Percentiles rank a stretch among this genome's conserved stretches.
phyloP scores from a whole-genome alignment of 305 asterid species.

The Fraxinus nigra region DNA sequence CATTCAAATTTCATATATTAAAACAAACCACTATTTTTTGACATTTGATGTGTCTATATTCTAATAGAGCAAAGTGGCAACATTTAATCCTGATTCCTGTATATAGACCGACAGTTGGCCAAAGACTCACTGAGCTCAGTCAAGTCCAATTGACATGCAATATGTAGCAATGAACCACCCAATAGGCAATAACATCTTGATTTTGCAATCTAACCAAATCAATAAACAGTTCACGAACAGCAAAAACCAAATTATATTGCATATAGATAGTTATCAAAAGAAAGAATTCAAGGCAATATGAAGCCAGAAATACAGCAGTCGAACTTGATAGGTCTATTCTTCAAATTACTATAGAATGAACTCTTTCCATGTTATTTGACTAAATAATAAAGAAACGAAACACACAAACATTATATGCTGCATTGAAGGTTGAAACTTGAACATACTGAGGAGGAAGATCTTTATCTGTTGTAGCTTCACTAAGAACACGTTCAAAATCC shows the following conservation, averaged over 20 bases:
- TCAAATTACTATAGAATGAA: neutral
- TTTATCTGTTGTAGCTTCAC: constrained; percentile 87
- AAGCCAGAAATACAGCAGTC: neutral
- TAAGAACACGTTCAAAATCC: constrained; percentile 90
- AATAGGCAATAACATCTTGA: neutral
- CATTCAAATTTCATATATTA: neutral
- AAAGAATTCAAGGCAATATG: neutral
- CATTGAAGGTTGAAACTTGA: constrained; percentile 13
- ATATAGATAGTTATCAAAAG: neutral
- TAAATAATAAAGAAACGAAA: constrained; percentile 7
- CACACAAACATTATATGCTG: neutral
- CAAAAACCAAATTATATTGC: neutral
- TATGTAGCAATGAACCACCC: neutral
- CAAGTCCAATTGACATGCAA: neutral
- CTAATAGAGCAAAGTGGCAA: neutral
- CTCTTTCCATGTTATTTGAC: neutral
- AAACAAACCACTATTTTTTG: neutral
- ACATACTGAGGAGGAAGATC: constrained; percentile 88
- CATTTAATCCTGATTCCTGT: neutral
- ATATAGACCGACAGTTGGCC: neutral
- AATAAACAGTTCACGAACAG: neutral
- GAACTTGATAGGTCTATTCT: neutral
- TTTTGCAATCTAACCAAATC: neutral
- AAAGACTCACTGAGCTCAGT: neutral
- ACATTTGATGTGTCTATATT: neutral